Evolutionary conservation across 352 stramenopile genomes (phyloP).

Genomic region (Phytophthora constricta): DNA sequence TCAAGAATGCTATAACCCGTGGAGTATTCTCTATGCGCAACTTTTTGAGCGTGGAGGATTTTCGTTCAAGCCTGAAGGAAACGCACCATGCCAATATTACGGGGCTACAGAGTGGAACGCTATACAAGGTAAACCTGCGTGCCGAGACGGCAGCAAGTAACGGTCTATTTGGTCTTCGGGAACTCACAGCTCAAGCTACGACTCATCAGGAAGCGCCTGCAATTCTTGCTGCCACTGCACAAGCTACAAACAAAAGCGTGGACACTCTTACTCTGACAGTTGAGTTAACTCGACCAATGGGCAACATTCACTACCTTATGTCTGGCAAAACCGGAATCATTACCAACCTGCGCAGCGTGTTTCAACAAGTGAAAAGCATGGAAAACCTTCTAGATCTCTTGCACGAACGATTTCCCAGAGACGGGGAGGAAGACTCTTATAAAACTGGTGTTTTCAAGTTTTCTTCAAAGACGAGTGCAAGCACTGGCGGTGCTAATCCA

Average conservation of each 20-base stretch:
- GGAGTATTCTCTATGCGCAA: conserved; percentile 42
- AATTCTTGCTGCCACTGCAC: conserved; percentile 38
- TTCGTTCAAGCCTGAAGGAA: conserved; percentile 27
- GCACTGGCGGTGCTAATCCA: neutral
- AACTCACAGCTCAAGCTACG: conserved; percentile 27
- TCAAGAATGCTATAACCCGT: conserved; percentile 19
- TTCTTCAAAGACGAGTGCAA: conserved; percentile 16
- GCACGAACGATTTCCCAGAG: conserved; percentile 18
- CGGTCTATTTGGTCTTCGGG: conserved; percentile 51
- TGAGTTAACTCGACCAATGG: conserved; percentile 43
- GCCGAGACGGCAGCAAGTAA: conserved; percentile 60
- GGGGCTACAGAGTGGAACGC: conserved; percentile 47
- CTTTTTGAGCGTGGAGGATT: conserved; percentile 48
- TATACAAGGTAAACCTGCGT: conserved; percentile 55
- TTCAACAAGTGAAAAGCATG: conserved; percentile 45
- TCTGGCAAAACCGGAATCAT: conserved; percentile 4
- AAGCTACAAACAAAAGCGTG: conserved; percentile 59
- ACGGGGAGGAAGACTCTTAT: conserved; percentile 13
- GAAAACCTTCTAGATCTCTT: conserved; percentile 36
- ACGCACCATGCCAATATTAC: conserved; percentile 45
- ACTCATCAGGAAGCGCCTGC: conserved; percentile 64
- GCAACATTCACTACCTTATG: conserved; percentile 65
- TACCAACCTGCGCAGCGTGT: conserved; percentile 28
- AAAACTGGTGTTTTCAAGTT: conserved; percentile 26
- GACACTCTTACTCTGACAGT: conserved; percentile 48